Evolutionary conservation across 148 eudicot species (phyloP).

Genomic region (Rhododendron griersonianum): DNA sequence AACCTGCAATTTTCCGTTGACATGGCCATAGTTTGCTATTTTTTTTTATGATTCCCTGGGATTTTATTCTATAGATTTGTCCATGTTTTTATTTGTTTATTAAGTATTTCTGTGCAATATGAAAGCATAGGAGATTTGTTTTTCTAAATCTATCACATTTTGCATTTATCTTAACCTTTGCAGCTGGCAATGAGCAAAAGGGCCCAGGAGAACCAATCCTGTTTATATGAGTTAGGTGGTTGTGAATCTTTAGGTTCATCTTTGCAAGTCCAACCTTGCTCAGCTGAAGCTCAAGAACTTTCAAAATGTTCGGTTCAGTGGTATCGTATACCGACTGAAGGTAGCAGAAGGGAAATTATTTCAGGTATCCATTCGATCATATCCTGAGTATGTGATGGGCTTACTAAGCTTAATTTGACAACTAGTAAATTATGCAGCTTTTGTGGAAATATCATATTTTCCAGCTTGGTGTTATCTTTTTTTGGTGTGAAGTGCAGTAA

Average conservation of each 20-base stretch:
- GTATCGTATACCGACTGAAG: constrained; percentile 77
- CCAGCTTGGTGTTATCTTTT: not conserved
- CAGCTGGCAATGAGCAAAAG: constrained; percentile 84
- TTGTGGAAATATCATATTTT: not conserved
- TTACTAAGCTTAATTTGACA: not conserved
- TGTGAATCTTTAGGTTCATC: constrained; percentile 73
- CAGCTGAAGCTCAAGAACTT: constrained; percentile 69
- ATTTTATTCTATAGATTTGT: not conserved
- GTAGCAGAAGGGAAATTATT: constrained; percentile 75
- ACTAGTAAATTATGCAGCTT: not conserved
- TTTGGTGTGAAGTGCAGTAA: not conserved
- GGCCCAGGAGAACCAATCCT: constrained; percentile 63
- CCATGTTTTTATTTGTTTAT: not conserved
- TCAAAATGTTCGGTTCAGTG: constrained; percentile 85
- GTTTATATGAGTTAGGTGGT: constrained; percentile 64
- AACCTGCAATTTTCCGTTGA: not conserved
- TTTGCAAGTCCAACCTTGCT: constrained; percentile 60
- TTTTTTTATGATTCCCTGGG: not conserved
- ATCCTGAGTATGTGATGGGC: not conserved
- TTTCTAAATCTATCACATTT: not conserved
- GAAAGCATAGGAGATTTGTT: not conserved
- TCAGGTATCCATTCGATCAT: constrained; percentile 45
- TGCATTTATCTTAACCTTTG: constrained; percentile 3
- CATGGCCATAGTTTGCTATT: not conserved
- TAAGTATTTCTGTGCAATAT: not conserved